Base-by-base conservation (phyloP, 352 stramenopile genomes). In the Globisporangium recalcitrans region DNA sequence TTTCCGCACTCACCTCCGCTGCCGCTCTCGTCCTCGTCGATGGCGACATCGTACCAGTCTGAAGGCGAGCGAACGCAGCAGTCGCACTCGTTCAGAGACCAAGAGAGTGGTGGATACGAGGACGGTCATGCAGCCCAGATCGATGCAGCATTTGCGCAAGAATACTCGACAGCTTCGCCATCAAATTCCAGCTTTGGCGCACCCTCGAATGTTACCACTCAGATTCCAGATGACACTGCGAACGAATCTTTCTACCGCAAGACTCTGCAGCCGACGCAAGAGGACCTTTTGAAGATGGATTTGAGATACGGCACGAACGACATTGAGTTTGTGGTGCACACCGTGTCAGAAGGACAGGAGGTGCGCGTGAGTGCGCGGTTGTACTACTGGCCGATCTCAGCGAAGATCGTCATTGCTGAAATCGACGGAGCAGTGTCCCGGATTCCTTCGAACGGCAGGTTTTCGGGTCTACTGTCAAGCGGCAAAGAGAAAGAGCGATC, bases 321-420 rank as follows among this genome's bases (percentile, higher is more conserved):
- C 13, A 78, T 93, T 38, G 71, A 82, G 59, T 95, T 95, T 63
- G 65, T 90, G 10, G 66, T 83, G 4, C 34, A 73, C 27, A 70
- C 69, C 0, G 32, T 59, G 3, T 42, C 51, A 1, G 46, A 22
- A 4, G 61, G 52, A 2, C 58, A 67, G 3, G 70, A 70, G 2
- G 32, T 88, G 29, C 68, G 74, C 8, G 74, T 94, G 10, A 73
- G 64, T 3, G 73, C 82, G 21, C 85, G 80, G 32, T 26, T 94
- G 36, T 95, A 82, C 59, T 52, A 94, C 34, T 96, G 83, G 84
- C 75, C 78, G 34, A 70, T 84, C 6, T 80, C 78, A 0, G 67
- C 80, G 24, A 91, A 91, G 59, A 71, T 96, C 46, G 81, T 96
- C 2, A 83, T 95, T 42, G 82, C 75, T 5, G 85, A 96, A 44